Base-by-base conservation (phyloP, 345 rosid genomes). In the Salix suchowensis region DNA sequence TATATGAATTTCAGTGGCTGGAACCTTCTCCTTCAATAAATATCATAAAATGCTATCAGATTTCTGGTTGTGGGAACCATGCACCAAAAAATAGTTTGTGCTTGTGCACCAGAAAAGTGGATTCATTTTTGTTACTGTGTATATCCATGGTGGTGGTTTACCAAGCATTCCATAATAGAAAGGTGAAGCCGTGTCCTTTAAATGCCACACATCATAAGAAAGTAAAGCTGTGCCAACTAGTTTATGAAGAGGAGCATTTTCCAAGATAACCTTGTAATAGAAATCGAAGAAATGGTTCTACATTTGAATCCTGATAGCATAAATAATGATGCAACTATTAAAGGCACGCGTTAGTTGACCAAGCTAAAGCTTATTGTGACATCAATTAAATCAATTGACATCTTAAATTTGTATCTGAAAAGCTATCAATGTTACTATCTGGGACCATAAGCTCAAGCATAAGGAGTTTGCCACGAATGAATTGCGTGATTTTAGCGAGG, bases 21-120 rank as follows among this genome's bases (percentile, higher is more conserved):
- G 80, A 44, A 88, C 92, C 77, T 89, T 91, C 75, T 85, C 91
- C 98, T 94, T 76, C 34, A 68, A 60, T 24, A 78, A 58, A 78
- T 28, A 65, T 34, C 73, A 72, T 13, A 60, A 19, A 36, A 9
- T 7, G 26, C 39, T 15, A 72, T 55, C 37, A 80, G 64, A 81
- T 61, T 73, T 60, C 58, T 54, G 48, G 60, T 68, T n/a, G 68
- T 54, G 39, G 21, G 19, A 55, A 32, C 55, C 28, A 4, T 21
- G 37, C 34, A 32, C 28, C 65, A 52, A 68, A 19, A 54, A 37
- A 50, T 36, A 21, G 26, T 24, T 60, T 39, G 28, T 19, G 61
- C 73, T 23, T 15, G 24, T 34, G 55, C 21, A 71, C 32, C 68
- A 65, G 37, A 19, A 65, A 13, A 32, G 14, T 32, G 23, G n/a